Evolutionary conservation across 106 monocot genomes (phyloP).

Genomic region (Phalaenopsis aphrodite): DNA sequence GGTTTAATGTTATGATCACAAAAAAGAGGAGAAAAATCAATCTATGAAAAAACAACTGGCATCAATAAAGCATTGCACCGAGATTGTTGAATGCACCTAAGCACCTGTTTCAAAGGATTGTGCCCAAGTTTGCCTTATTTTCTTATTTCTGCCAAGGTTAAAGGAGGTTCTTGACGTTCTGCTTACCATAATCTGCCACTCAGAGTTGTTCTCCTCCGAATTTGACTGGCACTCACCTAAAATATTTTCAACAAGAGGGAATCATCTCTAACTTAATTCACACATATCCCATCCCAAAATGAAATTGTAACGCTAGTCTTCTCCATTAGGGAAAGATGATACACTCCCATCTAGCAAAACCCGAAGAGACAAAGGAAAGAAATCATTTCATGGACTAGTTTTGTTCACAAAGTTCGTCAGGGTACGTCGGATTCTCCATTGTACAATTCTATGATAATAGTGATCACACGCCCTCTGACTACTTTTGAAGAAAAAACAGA

Average conservation of each 20-base stretch:
- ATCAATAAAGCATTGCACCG: no score
- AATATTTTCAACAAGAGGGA: not conserved
- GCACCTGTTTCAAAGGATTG: no score
- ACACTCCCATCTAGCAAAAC: not conserved
- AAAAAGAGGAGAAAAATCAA: no score
- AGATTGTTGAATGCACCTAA: no score
- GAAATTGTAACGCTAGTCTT: not conserved
- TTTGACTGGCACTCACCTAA: not conserved
- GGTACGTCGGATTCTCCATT: not conserved
- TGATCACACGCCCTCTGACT: no score
- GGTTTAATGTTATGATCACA: no score
- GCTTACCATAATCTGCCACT: not conserved
- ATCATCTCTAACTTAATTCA: not conserved
- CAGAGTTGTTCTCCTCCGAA: not conserved
- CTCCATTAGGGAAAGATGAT: not conserved
- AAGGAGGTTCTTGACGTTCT: no score
- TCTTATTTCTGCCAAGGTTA: no score
- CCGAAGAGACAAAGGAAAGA: not conserved
- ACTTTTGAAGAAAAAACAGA: not conserved
- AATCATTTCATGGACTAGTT: not conserved
- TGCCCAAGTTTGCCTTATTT: no score
- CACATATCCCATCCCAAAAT: not conserved
- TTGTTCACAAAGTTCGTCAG: not conserved
- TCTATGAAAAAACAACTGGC: no score
- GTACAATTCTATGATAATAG: not conserved